These are phyloP conservation scores for Maudiozyma humilis DNA, from an alignment of 1,139 yeast genomes.

Conservation along the genomic window DNA sequence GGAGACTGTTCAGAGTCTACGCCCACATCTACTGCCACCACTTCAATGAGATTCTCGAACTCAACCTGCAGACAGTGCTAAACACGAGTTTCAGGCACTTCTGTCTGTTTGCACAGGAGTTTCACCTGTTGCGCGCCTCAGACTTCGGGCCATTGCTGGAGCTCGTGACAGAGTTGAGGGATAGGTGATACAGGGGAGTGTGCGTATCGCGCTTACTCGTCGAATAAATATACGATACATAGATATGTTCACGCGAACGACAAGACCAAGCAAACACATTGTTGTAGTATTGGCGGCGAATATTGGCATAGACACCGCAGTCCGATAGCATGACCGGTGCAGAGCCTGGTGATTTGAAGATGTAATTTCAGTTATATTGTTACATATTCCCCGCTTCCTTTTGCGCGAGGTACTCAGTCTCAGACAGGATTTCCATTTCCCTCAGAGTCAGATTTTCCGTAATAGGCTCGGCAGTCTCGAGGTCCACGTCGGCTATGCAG, in stretches of 20 bases:
- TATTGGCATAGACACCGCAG: neutral
- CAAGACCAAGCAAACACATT: too few relatives aligned
- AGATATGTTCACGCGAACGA: too few relatives aligned
- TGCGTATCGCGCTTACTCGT: too few relatives aligned
- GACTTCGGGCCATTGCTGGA: slow-evolving; percentile 93
- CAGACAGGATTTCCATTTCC: slow-evolving; percentile 12
- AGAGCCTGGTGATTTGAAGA: too few relatives aligned
- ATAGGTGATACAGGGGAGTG: slow-evolving; percentile 19
- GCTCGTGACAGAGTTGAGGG: slow-evolving; percentile 54
- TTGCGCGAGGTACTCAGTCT: slow-evolving; percentile 6
- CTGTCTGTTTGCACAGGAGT: slow-evolving; percentile 79
- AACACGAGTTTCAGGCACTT: slow-evolving; percentile 93
- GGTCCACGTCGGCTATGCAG: slow-evolving; percentile 9
- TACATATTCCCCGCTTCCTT: neutral
- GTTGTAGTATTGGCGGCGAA: too few relatives aligned
- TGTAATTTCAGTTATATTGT: too few relatives aligned
- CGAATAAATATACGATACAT: too few relatives aligned
- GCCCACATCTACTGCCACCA: slow-evolving; percentile 98
- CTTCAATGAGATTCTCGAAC: slow-evolving; percentile 85
- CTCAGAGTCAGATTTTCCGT: slow-evolving; percentile 7
- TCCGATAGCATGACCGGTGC: too few relatives aligned
- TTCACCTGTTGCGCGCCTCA: slow-evolving; percentile 60
- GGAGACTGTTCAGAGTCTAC: slow-evolving; percentile 87
- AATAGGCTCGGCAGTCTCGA: slow-evolving; percentile 9
- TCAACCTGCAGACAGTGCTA: slow-evolving; percentile 85